phyloP scores from a whole-genome alignment of 345 rosid genomes.

The Moringa oleifera region DNA sequence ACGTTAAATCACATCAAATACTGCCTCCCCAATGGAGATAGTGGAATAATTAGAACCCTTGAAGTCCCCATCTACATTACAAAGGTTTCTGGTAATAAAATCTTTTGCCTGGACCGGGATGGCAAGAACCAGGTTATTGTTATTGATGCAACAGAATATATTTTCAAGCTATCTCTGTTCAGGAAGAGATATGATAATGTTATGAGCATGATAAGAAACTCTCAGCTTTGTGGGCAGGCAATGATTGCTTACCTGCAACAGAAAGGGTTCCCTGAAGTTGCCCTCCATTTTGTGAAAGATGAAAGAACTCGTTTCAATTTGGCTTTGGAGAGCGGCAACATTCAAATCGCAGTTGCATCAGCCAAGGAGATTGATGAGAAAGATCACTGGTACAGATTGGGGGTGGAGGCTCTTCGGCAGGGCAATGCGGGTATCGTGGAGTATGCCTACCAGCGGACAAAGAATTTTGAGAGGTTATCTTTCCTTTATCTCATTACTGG shows the following conservation, averaged over 20 bases:
- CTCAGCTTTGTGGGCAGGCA: conserved; percentile 96
- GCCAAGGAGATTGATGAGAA: conserved; percentile 97
- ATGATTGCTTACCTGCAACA: conserved; percentile 96
- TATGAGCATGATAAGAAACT: conserved; percentile 91
- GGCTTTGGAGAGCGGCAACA: conserved; percentile 96
- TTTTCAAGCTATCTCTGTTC: conserved; percentile 77
- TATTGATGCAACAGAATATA: conserved; percentile 84
- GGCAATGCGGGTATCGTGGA: conserved; percentile 92
- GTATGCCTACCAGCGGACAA: conserved; percentile 93
- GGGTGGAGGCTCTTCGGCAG: conserved; percentile 99
- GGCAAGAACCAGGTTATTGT: conserved; percentile 63
- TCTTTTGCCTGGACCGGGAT: conserved; percentile 83
- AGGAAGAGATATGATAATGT: conserved; percentile 84
- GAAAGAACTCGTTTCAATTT: conserved; percentile 89
- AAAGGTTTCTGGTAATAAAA: conserved; percentile 58
- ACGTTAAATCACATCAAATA: conserved; percentile 87
- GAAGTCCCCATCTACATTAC: conserved; percentile 83
- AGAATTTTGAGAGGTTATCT: conserved; percentile 93
- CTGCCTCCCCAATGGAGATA: conserved; percentile 93
- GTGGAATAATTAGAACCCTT: conserved; percentile 78
- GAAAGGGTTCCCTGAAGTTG: conserved; percentile 98
- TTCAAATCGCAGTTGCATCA: conserved; percentile 90
- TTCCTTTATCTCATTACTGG: conserved; percentile 92
- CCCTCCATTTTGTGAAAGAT: conserved; percentile 93
- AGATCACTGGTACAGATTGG: conserved; percentile 86